Evolutionary conservation across 495 filamentous ascomycete genomes (phyloP).

Genomic region (Hypoxylon lienhwacheense): DNA sequence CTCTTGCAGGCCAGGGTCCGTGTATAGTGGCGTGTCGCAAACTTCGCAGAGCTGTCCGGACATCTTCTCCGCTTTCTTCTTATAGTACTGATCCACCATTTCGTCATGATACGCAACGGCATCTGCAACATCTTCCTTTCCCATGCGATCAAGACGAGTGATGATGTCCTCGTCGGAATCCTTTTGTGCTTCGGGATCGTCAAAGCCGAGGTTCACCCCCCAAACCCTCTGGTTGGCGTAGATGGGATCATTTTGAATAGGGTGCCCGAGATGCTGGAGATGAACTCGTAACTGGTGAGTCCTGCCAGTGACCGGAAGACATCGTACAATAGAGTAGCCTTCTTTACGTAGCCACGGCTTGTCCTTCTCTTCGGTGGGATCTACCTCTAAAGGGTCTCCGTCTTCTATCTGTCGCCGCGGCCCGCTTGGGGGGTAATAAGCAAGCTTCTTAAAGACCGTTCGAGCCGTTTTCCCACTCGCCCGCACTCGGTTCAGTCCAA

Average conservation of each 20-base stretch:
- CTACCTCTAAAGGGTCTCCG: conserved; percentile 8
- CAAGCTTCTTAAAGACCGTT: conserved; percentile 86
- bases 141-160: conserved; percentile 81
- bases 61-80: conserved; percentile 86
- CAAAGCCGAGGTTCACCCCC: conserved; percentile 72
- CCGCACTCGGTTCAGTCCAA: conserved; percentile 89
- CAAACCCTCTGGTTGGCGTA: conserved; percentile 94
- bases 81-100: conserved; percentile 82
- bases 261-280: conserved; percentile 90
- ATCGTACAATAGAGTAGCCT: conserved; percentile 93
- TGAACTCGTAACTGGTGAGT: conserved; percentile 97
- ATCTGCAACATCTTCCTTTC: conserved; percentile 86
- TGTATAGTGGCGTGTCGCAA: conserved; percentile 87
- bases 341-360: conserved; percentile 47
- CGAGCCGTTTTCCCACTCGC: conserved; percentile 87
- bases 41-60: conserved; percentile 78
- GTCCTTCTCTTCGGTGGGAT: conserved; percentile 25
- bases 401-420: conserved; percentile 22
- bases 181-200: conserved; percentile 62
- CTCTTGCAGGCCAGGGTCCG: conserved; percentile 86
- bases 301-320: conserved; percentile 86
- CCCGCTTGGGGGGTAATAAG: conserved; percentile 72
- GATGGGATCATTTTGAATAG: conserved; percentile 95
- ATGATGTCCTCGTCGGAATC: conserved; percentile 89
- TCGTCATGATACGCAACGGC: conserved; percentile 93